Evolutionary conservation across 2,329 filamentous ascomycete genomes (phyloP).

Genomic region (Aspergillus carbonarius): DNA sequence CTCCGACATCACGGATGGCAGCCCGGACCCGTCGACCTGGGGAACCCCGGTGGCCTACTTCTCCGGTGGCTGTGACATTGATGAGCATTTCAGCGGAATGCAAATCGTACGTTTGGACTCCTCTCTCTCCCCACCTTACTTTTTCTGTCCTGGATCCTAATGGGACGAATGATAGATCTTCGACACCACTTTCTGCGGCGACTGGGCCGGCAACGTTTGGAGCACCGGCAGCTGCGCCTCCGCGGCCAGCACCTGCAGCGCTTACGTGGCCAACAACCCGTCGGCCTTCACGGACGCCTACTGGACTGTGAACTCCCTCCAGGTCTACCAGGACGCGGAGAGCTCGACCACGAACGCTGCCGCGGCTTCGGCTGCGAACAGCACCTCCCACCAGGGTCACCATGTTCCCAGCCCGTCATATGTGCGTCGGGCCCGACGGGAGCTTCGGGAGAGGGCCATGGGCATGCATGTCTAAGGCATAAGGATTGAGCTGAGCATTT

Average conservation of each 20-base stretch:
- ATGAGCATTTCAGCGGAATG: slow-evolving; percentile 67
- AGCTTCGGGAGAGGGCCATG: background rate
- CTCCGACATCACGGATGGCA: slow-evolving; percentile 57
- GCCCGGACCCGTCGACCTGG: slow-evolving; percentile 68
- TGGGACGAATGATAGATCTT: too few species aligned
- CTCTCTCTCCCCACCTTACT: too few species aligned
- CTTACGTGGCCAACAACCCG: slow-evolving; percentile 71
- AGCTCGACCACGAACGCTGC: background rate
- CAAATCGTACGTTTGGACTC: slow-evolving; percentile 64
- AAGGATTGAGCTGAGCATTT: too few species aligned
- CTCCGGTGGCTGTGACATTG: slow-evolving; percentile 68
- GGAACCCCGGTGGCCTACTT: slow-evolving; percentile 68
- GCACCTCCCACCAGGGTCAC: too few species aligned
- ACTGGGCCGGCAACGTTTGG: slow-evolving; percentile 79
- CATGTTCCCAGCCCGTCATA: background rate
- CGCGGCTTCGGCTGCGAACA: background rate
- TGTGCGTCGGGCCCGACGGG: background rate
- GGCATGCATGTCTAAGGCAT: background rate
- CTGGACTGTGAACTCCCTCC: slow-evolving; percentile 73
- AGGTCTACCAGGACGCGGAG: slow-evolving; percentile 54
- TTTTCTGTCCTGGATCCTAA: too few species aligned
- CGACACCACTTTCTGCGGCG: slow-evolving; percentile 83
- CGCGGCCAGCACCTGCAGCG: slow-evolving; percentile 64
- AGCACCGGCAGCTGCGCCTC: slow-evolving; percentile 57
- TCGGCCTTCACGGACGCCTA: slow-evolving; percentile 69